phyloP scores from a whole-genome alignment of 208 protist species.

The Kentomonas sorsogonicus region DNA sequence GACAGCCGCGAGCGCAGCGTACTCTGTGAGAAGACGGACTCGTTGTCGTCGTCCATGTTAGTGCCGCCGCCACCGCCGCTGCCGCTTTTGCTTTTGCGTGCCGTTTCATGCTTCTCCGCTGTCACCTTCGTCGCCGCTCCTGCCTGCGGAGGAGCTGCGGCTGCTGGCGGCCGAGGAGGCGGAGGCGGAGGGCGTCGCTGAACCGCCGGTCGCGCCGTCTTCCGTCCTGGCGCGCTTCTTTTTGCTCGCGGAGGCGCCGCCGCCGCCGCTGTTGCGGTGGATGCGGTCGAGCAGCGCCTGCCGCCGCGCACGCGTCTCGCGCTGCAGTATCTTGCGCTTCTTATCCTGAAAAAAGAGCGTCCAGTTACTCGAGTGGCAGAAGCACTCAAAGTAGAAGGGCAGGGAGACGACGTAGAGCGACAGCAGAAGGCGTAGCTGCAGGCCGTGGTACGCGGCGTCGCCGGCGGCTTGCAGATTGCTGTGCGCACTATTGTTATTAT shows the following conservation, averaged over 20 bases:
- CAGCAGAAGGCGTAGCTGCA: constrained; percentile 20
- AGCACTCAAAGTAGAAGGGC: constrained; percentile 73
- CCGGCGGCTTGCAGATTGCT: background rate
- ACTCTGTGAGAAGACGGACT: background rate
- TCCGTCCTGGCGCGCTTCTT: too few relatives aligned
- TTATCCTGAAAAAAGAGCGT: constrained; percentile 76
- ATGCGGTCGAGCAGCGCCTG: constrained; percentile 3
- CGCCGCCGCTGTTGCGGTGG: constrained; percentile 11
- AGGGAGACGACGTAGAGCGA: constrained; percentile 62
- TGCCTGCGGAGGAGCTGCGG: constrained; percentile 12
- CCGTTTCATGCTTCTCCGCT: background rate
- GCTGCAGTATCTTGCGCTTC: constrained; percentile 53
- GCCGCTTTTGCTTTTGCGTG: background rate
- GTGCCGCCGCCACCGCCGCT: background rate
- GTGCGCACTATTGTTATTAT: background rate
- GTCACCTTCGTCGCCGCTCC: constrained; percentile 2
- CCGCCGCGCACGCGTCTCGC: constrained; percentile 39
- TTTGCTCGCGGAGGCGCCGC: background rate
- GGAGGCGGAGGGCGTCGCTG: constrained; percentile 1
- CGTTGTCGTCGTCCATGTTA: background rate
- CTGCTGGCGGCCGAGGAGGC: background rate
- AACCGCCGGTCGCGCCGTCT: too few relatives aligned
- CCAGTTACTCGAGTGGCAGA: constrained; percentile 73
- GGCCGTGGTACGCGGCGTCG: constrained; percentile 9
- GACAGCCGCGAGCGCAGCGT: constrained; percentile 24